A percentile compares a stretch with the other conserved stretches of the same genome.
These are phyloP conservation scores for Barbarea vulgaris DNA, from an alignment of 345 rosid genomes.

Conservation along the genomic window DNA sequence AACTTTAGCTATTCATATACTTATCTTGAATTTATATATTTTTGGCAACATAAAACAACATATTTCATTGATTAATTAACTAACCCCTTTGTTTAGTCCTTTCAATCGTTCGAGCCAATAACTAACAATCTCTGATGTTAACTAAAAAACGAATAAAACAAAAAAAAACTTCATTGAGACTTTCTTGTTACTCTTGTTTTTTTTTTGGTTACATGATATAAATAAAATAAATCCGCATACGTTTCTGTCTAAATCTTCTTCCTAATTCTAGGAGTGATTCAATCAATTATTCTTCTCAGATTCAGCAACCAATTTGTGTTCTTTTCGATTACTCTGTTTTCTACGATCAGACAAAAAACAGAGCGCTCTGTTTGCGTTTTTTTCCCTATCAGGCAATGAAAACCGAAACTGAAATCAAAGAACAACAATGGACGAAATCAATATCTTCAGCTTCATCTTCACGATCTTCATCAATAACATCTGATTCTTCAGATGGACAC, in stretches of 20 bases:
- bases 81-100: slow-evolving; percentile 23
- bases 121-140: not conserved
- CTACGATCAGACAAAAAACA: slow-evolving; percentile 7
- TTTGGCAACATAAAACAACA: too few species aligned
- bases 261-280: not conserved
- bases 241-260: not conserved
- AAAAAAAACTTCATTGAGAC: not conserved
- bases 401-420: slow-evolving; percentile 10
- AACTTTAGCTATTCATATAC: not conserved
- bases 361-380: slow-evolving; percentile 14
- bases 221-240: not conserved
- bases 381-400: slow-evolving; percentile 8
- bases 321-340: not conserved
- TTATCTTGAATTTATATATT: too few species aligned
- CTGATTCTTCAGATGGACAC: slow-evolving; percentile 41
- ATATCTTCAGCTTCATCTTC: slow-evolving; percentile 36
- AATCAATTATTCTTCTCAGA: not conserved
- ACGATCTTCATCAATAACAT: slow-evolving; percentile 33
- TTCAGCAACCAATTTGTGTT: not conserved
- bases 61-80: not conserved
- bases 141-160: not conserved
- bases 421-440: slow-evolving; percentile 15
- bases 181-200: slow-evolving; percentile 13
- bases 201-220: slow-evolving; percentile 6
- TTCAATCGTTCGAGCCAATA: not conserved